Conservation (phyloP, 495 filamentous ascomycete genomes). For the Aspergillus haitiensis region DNA sequence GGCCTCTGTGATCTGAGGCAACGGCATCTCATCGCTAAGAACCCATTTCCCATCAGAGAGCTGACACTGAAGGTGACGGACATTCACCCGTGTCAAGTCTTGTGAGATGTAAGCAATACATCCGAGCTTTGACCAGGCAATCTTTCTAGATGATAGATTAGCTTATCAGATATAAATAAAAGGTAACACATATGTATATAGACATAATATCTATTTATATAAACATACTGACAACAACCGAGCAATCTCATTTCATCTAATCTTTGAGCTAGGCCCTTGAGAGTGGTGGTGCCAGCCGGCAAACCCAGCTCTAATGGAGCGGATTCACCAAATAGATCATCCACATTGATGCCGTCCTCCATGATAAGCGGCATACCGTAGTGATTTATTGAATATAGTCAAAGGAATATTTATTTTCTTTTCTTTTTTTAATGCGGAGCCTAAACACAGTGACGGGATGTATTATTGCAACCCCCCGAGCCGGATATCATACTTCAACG, state of each 20-base stretch:
- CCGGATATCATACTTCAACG: no score
- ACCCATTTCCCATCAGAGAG: constrained; percentile 72
- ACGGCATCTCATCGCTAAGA: constrained; percentile 61
- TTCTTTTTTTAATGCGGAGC: neutral
- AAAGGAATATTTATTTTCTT: constrained; percentile 4
- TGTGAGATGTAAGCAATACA: constrained; percentile 79
- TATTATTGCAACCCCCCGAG: no score
- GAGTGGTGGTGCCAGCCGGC: constrained; percentile 53
- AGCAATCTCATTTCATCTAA: constrained; percentile 75
- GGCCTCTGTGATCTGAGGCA: constrained; percentile 44
- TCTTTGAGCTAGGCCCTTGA: constrained; percentile 68
- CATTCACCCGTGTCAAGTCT: constrained; percentile 65
- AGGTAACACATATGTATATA: neutral
- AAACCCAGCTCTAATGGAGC: constrained; percentile 53
- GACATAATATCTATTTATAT: neutral
- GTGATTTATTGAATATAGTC: neutral
- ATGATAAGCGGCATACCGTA: constrained; percentile 54
- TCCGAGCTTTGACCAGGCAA: constrained; percentile 88
- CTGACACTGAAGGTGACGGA: constrained; percentile 70
- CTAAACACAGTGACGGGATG: neutral
- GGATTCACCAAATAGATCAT: constrained; percentile 76
- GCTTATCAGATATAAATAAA: constrained; percentile 1
- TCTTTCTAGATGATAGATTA: constrained; percentile 53
- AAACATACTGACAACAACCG: constrained; percentile 81
- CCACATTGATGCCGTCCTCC: constrained; percentile 68